Percentiles rank a stretch among this genome's conserved stretches.
Evolutionary conservation across 768 basidiomycete species (phyloP).

Genomic region (Boletus pseudo-olivaceus): DNA sequence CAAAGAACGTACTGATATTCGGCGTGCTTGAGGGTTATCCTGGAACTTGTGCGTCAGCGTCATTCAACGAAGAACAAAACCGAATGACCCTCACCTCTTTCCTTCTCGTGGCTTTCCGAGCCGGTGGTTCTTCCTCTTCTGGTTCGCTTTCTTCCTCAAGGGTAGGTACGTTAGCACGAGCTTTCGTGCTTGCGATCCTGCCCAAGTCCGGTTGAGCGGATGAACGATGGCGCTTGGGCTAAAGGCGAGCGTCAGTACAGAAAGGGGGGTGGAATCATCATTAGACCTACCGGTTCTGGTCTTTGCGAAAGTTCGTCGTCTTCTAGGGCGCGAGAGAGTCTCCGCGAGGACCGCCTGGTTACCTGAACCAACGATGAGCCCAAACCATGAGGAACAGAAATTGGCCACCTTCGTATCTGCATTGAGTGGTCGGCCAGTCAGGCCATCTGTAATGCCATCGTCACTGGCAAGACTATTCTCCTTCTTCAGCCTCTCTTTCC

Average conservation of each 20-base stretch:
- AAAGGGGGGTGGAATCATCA: not conserved
- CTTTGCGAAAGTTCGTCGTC: slow-evolving; percentile 41
- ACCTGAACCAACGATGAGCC: slow-evolving; percentile 8
- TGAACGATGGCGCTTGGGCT: slow-evolving; percentile 80
- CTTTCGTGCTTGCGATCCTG: slow-evolving; percentile 39
- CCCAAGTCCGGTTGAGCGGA: slow-evolving; percentile 73
- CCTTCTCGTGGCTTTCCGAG: slow-evolving; percentile 58
- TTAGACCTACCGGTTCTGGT: slow-evolving; percentile 53
- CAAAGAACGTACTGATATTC: slow-evolving; percentile 47
- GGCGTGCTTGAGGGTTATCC: slow-evolving; percentile 50
- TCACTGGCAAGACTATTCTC: slow-evolving; percentile 74
- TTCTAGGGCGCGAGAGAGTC: slow-evolving; percentile 55
- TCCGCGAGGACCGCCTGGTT: slow-evolving; percentile 58
- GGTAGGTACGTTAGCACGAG: slow-evolving; percentile 39
- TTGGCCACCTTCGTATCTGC: slow-evolving; percentile 43
- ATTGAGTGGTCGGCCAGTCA: slow-evolving; percentile 69
- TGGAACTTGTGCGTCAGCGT: slow-evolving; percentile 35
- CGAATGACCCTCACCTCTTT: slow-evolving; percentile 45
- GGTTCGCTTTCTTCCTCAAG: slow-evolving; percentile 75
- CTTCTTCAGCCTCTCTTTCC: slow-evolving; percentile 60
- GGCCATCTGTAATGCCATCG: slow-evolving; percentile 77
- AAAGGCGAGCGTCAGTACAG: slow-evolving; percentile 13
- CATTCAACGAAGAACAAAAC: not conserved
- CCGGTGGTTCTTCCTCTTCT: slow-evolving; percentile 56
- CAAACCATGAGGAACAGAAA: slow-evolving; percentile 4